These are phyloP conservation scores for Bombardia bombarda DNA, from an alignment of 495 filamentous ascomycete genomes.

Conservation along the genomic window DNA sequence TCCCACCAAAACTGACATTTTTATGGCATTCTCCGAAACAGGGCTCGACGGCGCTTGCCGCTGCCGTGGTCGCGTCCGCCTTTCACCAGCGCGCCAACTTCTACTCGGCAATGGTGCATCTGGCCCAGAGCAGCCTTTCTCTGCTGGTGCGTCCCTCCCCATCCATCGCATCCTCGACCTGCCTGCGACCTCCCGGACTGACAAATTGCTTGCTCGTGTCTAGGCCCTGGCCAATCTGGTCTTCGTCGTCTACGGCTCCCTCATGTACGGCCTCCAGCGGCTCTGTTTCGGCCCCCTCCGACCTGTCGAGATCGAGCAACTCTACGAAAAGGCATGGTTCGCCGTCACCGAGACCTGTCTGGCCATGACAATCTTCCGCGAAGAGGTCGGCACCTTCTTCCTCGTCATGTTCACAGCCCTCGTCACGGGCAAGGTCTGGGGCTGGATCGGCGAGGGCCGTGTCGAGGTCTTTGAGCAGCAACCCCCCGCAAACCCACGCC, in stretches of 20 bases:
- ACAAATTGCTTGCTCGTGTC: conserved; percentile 2
- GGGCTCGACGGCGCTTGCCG: conserved; percentile 20
- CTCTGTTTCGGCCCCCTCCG: conserved; percentile 87
- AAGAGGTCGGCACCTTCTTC: conserved; percentile 89
- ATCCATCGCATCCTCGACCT: not conserved
- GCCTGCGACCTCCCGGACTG: not conserved
- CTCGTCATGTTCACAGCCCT: conserved; percentile 90
- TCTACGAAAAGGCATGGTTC: conserved; percentile 97
- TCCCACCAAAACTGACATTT: conserved; percentile 8
- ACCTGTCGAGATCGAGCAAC: conserved; percentile 88
- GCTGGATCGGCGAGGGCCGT: conserved; percentile 92
- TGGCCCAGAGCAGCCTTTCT: conserved; percentile 90
- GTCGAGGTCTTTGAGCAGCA: conserved; percentile 94
- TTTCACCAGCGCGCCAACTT: conserved; percentile 94
- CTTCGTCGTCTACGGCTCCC: conserved; percentile 63
- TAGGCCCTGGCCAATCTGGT: conserved; percentile 86
- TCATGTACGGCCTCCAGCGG: conserved; percentile 81
- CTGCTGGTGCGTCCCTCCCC: conserved; percentile 59
- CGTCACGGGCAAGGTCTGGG: conserved; percentile 93
- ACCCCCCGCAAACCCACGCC: conserved; percentile 76
- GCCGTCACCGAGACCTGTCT: conserved; percentile 93
- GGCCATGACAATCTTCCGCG: conserved; percentile 98
- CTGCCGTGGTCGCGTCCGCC: conserved; percentile 58
- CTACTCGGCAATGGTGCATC: conserved; percentile 93
- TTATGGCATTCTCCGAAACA: not conserved